phyloP scores from a whole-genome alignment of 2,329 filamentous ascomycete species.

The Chlorencoelia australis region DNA sequence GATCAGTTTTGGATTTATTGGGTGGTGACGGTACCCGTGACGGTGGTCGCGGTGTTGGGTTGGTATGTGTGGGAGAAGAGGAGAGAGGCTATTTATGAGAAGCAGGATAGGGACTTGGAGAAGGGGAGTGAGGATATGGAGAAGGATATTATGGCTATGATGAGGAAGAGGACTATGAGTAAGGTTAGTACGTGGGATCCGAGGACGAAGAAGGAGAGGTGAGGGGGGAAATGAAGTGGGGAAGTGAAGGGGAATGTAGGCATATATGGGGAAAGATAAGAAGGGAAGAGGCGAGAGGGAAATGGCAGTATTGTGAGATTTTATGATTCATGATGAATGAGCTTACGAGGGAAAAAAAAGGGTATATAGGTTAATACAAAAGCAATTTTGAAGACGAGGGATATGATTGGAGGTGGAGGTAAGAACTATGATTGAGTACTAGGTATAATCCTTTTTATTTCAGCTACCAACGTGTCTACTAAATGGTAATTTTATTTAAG shows the following conservation, averaged over 20 bases:
- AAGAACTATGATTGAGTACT: too few relatives aligned
- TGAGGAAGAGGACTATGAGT: slow-evolving; percentile 23
- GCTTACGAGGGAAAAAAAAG: too few relatives aligned
- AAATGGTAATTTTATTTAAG: too few relatives aligned
- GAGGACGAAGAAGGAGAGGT: slow-evolving; percentile 2
- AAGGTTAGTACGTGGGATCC: slow-evolving; percentile 20
- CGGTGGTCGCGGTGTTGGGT: slow-evolving; percentile 40
- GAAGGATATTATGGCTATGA: slow-evolving; percentile 20
- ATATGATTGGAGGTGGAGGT: too few relatives aligned
- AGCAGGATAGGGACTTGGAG: slow-evolving; percentile 23
- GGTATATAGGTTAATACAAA: too few relatives aligned
- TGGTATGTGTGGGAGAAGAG: slow-evolving; percentile 38
- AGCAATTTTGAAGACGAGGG: too few relatives aligned
- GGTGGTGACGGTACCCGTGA: slow-evolving; percentile 48
- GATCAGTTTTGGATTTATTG: slow-evolving; percentile 53
- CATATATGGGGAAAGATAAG: neutral
- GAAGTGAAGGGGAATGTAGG: neutral
- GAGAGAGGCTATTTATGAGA: slow-evolving; percentile 14
- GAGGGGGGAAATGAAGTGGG: slow-evolving; percentile 2
- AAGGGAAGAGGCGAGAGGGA: too few relatives aligned
- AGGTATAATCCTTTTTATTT: too few relatives aligned
- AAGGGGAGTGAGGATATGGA: slow-evolving; percentile 23
- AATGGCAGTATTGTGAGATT: too few relatives aligned
- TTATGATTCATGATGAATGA: too few relatives aligned
- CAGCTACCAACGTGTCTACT: too few relatives aligned